Base-by-base conservation (phyloP, 371 early-diverging fungal species). In the Lichtheimia ornata region DNA sequence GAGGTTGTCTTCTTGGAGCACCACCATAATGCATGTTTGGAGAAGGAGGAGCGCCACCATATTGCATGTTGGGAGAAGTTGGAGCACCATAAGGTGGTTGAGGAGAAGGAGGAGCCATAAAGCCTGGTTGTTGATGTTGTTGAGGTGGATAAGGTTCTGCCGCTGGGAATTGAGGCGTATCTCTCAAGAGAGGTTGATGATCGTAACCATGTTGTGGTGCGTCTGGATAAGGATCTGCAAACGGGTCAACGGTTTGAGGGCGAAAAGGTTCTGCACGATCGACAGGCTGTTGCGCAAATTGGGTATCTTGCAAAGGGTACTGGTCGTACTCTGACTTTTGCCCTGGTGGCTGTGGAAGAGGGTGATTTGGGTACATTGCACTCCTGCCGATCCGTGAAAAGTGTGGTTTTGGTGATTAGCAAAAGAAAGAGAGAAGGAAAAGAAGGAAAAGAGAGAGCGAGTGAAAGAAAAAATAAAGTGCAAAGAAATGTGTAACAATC, bases 1-100 rank as follows among this genome's bases (percentile, higher is more conserved):
- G 77, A 18, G 82, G 77, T 62, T 86, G 87, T 25, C 80, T 76
- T 6, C 65, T 58, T 2, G 86, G 86, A 7, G 73, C 83, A 47
- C 77, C 75, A 17, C 85, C 85, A 56, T 69, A 86, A 54, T 80
- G 83, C 52, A 62, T 60, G 44, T 71, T 71, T n/a, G 72, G 72
- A 5, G 66, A 77, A 55, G 66, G 56, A 6, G 64, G 67, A 24
- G 45, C 50, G 22, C n/a, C 47, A 47, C 47, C 47, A 47, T 47
- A 47, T 18, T 47, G 47, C 47, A 47, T 47, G 17, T 47, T 47
- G 18, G 47, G 47, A 22, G 35, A 35, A 35, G 35, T 35, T 35
- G 35, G 35, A 35, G 35, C 35, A 35, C 35, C 57, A 45, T 40
- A 56, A 14, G 14, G 20, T 13, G 57, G 27, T 44, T n/a, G 47